A percentile compares a stretch with the other conserved stretches of the same genome.
Evolutionary conservation across 225 moss, liverwort and hornwort genomes (phyloP).

Genomic region (Asterella californica): DNA sequence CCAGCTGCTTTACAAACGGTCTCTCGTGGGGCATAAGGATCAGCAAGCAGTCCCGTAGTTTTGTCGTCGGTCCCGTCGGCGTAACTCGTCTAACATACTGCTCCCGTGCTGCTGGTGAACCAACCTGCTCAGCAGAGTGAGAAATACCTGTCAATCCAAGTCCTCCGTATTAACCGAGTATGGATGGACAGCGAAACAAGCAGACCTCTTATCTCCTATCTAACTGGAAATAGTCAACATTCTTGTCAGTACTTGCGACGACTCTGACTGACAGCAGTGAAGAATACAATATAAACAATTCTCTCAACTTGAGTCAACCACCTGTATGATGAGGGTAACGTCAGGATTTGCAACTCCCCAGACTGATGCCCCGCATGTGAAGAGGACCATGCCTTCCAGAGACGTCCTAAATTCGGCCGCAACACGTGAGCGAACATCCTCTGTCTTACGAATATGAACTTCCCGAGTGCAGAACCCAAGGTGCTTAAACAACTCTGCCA

Average conservation of each 20-base stretch:
- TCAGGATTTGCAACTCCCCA: slow-evolving; percentile 45
- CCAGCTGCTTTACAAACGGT: slow-evolving; percentile 29
- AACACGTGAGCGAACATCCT: slow-evolving; percentile 25
- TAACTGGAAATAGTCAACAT: not conserved
- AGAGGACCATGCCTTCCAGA: slow-evolving; percentile 35
- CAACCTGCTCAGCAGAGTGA: slow-evolving; percentile 27
- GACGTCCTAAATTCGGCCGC: slow-evolving; percentile 36
- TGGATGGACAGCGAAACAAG: not conserved
- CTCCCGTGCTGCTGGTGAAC: slow-evolving; percentile 35
- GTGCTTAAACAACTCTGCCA: slow-evolving; percentile 30
- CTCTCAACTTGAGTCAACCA: slow-evolving; percentile 3
- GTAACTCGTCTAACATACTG: slow-evolving; percentile 38
- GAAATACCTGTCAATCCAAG: not conserved
- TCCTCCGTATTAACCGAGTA: not conserved
- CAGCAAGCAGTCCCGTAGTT: slow-evolving; percentile 23
- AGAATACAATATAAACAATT: not conserved
- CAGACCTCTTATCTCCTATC: not conserved
- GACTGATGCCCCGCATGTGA: slow-evolving; percentile 43
- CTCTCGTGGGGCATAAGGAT: slow-evolving; percentile 37
- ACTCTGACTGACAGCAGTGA: not conserved
- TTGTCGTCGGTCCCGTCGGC: slow-evolving; percentile 30
- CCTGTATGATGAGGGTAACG: slow-evolving; percentile 39
- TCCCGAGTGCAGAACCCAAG: slow-evolving; percentile 37
- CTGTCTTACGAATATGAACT: slow-evolving; percentile 35
- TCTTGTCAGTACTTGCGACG: not conserved